These are phyloP conservation scores for Paraphoma sp. DNA, from an alignment of 2,329 filamentous ascomycete genomes.

Conservation along the genomic window DNA sequence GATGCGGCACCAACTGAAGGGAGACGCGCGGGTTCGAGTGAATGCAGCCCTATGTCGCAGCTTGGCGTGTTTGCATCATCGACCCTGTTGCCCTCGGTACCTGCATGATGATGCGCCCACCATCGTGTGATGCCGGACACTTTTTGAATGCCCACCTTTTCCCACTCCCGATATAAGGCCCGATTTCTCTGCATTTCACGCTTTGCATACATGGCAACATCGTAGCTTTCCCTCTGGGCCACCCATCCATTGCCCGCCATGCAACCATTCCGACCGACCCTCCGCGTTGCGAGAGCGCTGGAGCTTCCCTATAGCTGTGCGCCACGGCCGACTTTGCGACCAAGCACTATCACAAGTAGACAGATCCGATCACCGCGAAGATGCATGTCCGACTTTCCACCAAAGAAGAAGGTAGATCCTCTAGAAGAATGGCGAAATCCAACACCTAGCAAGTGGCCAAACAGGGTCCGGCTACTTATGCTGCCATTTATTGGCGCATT, in stretches of 20 bases:
- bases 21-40: not conserved
- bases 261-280: slow-evolving; percentile 36
- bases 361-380: slow-evolving; percentile 19
- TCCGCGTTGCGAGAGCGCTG: slow-evolving; percentile 32
- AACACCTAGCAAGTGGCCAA: slow-evolving; percentile 44
- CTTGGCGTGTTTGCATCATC: slow-evolving; percentile 26
- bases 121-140: slow-evolving; percentile 39
- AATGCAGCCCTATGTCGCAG: slow-evolving; percentile 2
- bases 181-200: not conserved
- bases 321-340: slow-evolving; percentile 26
- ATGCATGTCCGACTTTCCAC: slow-evolving; percentile 27
- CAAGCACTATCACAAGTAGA: slow-evolving; percentile 19
- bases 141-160: slow-evolving; percentile 11
- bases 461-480: slow-evolving; percentile 53
- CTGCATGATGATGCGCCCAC: slow-evolving; percentile 28
- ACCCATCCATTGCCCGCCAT: slow-evolving; percentile 31
- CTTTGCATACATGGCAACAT: slow-evolving; percentile 15
- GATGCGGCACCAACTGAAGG: not conserved
- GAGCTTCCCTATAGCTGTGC: slow-evolving; percentile 35
- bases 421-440: slow-evolving; percentile 44
- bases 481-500: slow-evolving; percentile 61
- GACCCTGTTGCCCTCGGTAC: slow-evolving; percentile 13
- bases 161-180: slow-evolving; percentile 14
- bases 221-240: slow-evolving; percentile 16
- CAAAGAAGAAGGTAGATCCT: slow-evolving; percentile 33